These are phyloP conservation scores for Murraya paniculata DNA, from an alignment of 345 rosid genomes.

Conservation along the genomic window DNA sequence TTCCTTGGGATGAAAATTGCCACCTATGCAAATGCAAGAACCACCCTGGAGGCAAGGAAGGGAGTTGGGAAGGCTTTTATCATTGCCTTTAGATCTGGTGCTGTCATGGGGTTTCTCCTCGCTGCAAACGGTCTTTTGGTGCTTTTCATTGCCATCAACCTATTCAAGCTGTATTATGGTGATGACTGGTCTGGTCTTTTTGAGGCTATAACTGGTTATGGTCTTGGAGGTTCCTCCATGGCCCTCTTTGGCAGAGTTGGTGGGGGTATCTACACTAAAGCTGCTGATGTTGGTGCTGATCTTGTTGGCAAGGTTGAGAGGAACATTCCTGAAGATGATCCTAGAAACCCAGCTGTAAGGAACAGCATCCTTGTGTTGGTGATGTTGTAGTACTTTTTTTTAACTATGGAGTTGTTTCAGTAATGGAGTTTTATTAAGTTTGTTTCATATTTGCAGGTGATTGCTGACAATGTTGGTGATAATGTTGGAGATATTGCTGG, in stretches of 20 bases:
- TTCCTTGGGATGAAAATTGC: conserved; percentile 96
- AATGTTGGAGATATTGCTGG: conserved; percentile 88
- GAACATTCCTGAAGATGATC: conserved; percentile 82
- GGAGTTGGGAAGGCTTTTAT: conserved; percentile 90
- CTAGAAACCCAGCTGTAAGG: conserved; percentile 83
- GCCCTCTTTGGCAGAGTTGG: conserved; percentile 86
- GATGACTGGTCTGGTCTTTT: conserved; percentile 84
- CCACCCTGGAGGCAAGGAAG: conserved; percentile 86
- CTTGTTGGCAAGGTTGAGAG: conserved; percentile 85
- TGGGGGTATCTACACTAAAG: conserved; percentile 83
- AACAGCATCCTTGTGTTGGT: conserved; percentile 3
- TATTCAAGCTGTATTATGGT: conserved; percentile 71
- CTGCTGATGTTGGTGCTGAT: conserved; percentile 91
- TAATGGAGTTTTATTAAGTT: conserved; percentile 1
- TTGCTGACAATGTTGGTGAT: conserved; percentile 86
- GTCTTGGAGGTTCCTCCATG: conserved; percentile 90
- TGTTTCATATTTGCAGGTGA: conserved; percentile 48
- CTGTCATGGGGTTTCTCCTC: conserved; percentile 83
- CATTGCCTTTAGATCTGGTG: conserved; percentile 71
- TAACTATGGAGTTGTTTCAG: background rate
- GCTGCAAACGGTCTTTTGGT: conserved; percentile 81
- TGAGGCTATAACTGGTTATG: conserved; percentile 83
- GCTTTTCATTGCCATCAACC: conserved; percentile 62
- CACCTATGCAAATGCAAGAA: conserved; percentile 86
- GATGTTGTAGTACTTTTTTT: background rate